These are phyloP conservation scores for Penicillium paradoxum DNA, from an alignment of 495 filamentous ascomycete genomes.

Conservation along the genomic window DNA sequence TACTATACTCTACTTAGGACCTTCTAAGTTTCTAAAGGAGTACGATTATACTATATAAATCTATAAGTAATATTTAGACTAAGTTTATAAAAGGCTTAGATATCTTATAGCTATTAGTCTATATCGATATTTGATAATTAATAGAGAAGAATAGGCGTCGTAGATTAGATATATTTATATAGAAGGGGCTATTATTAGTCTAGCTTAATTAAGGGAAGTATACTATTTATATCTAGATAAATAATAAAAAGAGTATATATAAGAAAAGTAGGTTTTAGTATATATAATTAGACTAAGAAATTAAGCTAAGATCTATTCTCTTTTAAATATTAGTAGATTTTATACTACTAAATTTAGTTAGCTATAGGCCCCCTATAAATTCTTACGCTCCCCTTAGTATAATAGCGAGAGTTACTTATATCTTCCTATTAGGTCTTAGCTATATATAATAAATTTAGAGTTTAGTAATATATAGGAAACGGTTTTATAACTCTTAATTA, in stretches of 20 bases:
- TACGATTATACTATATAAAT: not conserved
- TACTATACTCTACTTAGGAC: not conserved
- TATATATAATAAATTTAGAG: conserved; percentile 1
- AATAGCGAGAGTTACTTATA: not conserved
- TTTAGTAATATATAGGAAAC: not conserved
- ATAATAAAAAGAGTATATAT: not conserved
- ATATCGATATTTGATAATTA: not conserved
- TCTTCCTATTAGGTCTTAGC: not conserved
- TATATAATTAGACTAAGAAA: conserved; percentile 1
- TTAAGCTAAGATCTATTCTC: conserved; percentile 1
- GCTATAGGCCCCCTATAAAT: conserved; percentile 6
- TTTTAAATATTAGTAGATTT: not conserved
- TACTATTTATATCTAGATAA: not conserved
- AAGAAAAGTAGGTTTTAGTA: not conserved
- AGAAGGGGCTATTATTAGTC: not conserved
- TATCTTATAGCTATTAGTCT: not conserved
- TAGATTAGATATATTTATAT: not conserved
- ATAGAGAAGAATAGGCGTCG: not conserved
- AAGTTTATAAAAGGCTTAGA: not conserved
- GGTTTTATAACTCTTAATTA: not conserved
- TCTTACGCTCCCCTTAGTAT: not conserved
- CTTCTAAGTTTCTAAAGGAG: not conserved
- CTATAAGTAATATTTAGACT: not conserved
- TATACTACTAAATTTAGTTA: not conserved
- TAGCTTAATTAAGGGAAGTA: conserved; percentile 1